Percentiles rank a stretch among this genome's conserved stretches.
These are phyloP conservation scores for Xerocomellus intermedius DNA, from an alignment of 768 basidiomycete genomes.

Conservation along the genomic window DNA sequence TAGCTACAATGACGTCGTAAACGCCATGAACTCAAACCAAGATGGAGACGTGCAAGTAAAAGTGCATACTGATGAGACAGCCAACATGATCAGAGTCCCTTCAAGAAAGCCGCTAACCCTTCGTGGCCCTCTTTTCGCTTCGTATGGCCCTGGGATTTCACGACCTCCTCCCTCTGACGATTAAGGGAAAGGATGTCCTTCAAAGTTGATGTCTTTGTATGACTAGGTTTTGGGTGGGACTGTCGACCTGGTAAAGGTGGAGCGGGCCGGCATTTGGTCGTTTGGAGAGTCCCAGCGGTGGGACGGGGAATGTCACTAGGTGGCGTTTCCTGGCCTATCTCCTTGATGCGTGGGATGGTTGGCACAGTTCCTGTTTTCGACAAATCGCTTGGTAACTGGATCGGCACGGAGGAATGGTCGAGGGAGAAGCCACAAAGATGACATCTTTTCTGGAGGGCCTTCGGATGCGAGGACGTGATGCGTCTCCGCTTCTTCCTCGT, in stretches of 20 bases:
- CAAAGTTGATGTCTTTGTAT: slow-evolving; percentile 43
- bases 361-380: not conserved
- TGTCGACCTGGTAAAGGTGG: slow-evolving; percentile 21
- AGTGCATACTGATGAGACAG: not conserved
- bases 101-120: slow-evolving; percentile 53
- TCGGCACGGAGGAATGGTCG: not conserved
- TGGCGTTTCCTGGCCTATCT: not conserved
- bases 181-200: slow-evolving; percentile 66
- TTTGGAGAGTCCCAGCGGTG: not conserved
- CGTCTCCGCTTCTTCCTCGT: slow-evolving; percentile 22
- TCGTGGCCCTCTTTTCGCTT: slow-evolving; percentile 26
- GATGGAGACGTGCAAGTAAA: no score
- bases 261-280: not conserved
- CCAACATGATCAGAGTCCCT: slow-evolving; percentile 13
- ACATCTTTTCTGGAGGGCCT: slow-evolving; percentile 16
- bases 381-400: not conserved
- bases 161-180: slow-evolving; percentile 42
- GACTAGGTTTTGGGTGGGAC: slow-evolving; percentile 39
- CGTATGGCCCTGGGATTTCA: slow-evolving; percentile 17
- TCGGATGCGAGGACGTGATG: not conserved
- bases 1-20: not conserved
- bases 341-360: not conserved
- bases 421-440: slow-evolving; percentile 19
- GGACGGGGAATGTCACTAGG: not conserved
- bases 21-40: not conserved